phyloP scores from a whole-genome alignment of 768 basidiomycete genomes.

The Tylopilus cervinicoccineus region DNA sequence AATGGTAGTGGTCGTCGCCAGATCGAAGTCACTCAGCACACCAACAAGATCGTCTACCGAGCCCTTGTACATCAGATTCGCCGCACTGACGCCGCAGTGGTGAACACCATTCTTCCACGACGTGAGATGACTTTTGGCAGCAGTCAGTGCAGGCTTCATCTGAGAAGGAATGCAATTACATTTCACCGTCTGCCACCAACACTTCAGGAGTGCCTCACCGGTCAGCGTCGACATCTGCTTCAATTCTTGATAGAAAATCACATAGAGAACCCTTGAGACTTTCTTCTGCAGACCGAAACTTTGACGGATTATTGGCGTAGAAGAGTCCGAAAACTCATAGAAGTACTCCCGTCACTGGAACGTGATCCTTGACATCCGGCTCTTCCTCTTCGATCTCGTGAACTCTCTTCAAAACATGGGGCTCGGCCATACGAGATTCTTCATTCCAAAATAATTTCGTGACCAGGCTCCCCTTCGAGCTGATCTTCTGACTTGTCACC shows the following conservation, averaged over 20 bases:
- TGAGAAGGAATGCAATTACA: not conserved
- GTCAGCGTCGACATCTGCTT: not conserved
- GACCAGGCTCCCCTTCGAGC: too few relatives aligned
- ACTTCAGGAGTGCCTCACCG: not conserved
- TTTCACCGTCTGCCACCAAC: too few relatives aligned
- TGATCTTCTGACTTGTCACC: too few relatives aligned
- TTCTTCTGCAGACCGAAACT: not conserved
- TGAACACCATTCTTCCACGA: constrained; percentile 3
- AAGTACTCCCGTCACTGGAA: not conserved
- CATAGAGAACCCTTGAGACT: not conserved
- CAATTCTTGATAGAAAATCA: not conserved
- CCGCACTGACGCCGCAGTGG: not conserved
- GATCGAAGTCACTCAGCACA: not conserved
- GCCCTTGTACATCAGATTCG: constrained; percentile 1
- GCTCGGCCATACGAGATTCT: not conserved
- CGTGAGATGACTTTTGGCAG: not conserved
- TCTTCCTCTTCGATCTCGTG: not conserved
- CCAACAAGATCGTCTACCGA: not conserved
- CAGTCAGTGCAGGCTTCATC: not conserved
- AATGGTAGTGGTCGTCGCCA: fast-evolving
- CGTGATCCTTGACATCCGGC: not conserved
- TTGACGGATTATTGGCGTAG: not conserved
- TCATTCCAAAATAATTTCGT: not conserved
- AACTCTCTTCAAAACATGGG: not conserved
- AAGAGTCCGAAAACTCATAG: not conserved